Conservation (phyloP, 2,329 filamentous ascomycete genomes). For the Botryotinia convoluta region DNA sequence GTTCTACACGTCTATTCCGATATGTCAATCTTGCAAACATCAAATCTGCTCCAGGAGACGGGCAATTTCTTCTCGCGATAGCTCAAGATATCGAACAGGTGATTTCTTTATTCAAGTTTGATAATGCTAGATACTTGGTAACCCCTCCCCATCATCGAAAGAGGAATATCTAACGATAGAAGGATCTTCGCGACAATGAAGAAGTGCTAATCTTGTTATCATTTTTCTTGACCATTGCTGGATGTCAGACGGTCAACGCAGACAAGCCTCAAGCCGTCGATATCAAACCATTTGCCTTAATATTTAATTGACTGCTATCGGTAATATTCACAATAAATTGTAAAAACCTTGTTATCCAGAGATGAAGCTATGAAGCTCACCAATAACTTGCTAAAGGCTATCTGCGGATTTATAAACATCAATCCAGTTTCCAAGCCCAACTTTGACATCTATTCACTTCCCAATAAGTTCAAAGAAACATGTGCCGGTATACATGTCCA, state of each 20-base stretch:
- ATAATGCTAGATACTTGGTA: fast-evolving
- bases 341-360: too few relatives aligned
- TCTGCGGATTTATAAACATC: too few relatives aligned
- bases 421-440: background rate
- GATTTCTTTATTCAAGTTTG: too few relatives aligned
- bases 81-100: background rate
- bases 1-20: background rate
- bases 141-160: background rate
- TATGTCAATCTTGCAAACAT: too few relatives aligned
- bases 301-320: too few relatives aligned
- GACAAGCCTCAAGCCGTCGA: too few relatives aligned
- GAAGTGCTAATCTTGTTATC: background rate
- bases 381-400: too few relatives aligned
- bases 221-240: background rate
- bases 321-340: too few relatives aligned
- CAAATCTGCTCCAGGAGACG: too few relatives aligned
- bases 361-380: too few relatives aligned
- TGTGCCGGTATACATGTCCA: background rate
- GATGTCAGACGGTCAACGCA: background rate
- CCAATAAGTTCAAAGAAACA: background rate
- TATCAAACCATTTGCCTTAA: too few relatives aligned
- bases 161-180: fast-evolving
- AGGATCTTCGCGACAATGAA: fast-evolving
- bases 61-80: fast-evolving
- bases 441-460: background rate